phyloP scores from a whole-genome alignment of 352 stramenopile species.

The Phytopythium sindhum region DNA sequence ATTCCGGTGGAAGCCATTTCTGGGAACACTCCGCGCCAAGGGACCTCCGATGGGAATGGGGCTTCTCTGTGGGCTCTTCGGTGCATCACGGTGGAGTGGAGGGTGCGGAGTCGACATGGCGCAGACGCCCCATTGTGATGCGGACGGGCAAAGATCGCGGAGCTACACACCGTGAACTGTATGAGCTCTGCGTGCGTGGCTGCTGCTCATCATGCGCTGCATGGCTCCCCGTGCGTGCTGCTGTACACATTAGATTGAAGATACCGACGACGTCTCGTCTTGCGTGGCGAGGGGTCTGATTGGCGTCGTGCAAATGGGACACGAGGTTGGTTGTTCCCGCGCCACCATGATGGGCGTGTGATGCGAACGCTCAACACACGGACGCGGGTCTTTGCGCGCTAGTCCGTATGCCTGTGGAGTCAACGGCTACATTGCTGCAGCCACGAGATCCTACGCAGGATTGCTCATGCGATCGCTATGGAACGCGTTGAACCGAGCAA shows the following conservation, averaged over 20 bases:
- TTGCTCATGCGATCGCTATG: neutral
- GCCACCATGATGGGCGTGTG: neutral
- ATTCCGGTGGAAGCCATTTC: constrained; percentile 9
- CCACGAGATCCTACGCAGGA: neutral
- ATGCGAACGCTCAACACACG: neutral
- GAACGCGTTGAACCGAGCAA: neutral
- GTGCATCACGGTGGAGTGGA: neutral
- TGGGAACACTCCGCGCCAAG: constrained; percentile 5
- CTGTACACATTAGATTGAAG: neutral
- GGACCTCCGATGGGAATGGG: neutral
- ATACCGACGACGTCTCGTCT: neutral
- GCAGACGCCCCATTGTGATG: constrained; percentile 6
- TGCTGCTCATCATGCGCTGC: too few species aligned
- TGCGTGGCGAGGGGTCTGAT: neutral
- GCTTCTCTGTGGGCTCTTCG: too few species aligned
- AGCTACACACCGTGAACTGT: too few species aligned
- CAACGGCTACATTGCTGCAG: too few species aligned
- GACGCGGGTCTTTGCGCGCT: neutral
- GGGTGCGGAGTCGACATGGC: neutral
- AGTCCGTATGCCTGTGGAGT: too few species aligned
- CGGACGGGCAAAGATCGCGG: neutral
- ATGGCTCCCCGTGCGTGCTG: too few species aligned
- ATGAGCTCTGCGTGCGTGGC: neutral
- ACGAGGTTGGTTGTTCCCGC: neutral
- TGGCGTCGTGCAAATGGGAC: neutral